These are phyloP conservation scores for Curvularia spicifera DNA, from an alignment of 2,329 filamentous ascomycete species.

Conservation along the genomic window DNA sequence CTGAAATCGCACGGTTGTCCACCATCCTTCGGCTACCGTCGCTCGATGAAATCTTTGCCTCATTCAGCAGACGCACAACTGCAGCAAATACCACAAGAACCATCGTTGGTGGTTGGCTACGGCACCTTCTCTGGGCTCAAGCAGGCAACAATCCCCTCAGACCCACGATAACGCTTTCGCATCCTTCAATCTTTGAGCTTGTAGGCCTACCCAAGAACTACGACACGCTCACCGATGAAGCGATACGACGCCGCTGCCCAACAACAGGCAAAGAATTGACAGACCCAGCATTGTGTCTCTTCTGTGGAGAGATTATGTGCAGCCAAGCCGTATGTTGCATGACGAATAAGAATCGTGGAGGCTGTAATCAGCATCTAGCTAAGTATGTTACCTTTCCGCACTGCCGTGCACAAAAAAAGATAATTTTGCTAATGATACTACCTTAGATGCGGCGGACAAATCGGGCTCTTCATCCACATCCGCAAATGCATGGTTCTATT, in stretches of 20 bases:
- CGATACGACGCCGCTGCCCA: slow-evolving; percentile 81
- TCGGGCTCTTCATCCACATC: slow-evolving; percentile 96
- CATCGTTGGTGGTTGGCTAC: slow-evolving; percentile 74
- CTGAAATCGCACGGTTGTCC: slow-evolving; percentile 83
- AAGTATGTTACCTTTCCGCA: slow-evolving; percentile 64
- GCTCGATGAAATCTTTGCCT: slow-evolving; percentile 77
- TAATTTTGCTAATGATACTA: background rate
- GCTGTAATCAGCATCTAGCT: slow-evolving; percentile 87
- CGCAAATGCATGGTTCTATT: slow-evolving; percentile 94
- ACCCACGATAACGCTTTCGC: slow-evolving; percentile 64
- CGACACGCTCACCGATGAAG: slow-evolving; percentile 90
- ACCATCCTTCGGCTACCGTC: slow-evolving; percentile 76
- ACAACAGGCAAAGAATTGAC: slow-evolving; percentile 89
- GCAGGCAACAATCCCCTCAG: slow-evolving; percentile 51
- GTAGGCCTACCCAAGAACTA: slow-evolving; percentile 91
- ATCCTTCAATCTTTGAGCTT: slow-evolving; percentile 92
- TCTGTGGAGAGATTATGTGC: slow-evolving; percentile 97
- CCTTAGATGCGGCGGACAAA: slow-evolving; percentile 79
- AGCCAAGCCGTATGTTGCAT: slow-evolving; percentile 92
- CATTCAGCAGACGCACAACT: slow-evolving; percentile 52
- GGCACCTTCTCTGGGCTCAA: slow-evolving; percentile 60
- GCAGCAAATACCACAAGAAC: slow-evolving; percentile 52
- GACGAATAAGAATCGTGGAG: slow-evolving; percentile 61
- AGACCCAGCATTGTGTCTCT: slow-evolving; percentile 89
- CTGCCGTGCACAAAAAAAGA: slow-evolving; percentile 18